phyloP scores from a whole-genome alignment of 768 basidiomycete species.

The Boletus subparvulus region DNA sequence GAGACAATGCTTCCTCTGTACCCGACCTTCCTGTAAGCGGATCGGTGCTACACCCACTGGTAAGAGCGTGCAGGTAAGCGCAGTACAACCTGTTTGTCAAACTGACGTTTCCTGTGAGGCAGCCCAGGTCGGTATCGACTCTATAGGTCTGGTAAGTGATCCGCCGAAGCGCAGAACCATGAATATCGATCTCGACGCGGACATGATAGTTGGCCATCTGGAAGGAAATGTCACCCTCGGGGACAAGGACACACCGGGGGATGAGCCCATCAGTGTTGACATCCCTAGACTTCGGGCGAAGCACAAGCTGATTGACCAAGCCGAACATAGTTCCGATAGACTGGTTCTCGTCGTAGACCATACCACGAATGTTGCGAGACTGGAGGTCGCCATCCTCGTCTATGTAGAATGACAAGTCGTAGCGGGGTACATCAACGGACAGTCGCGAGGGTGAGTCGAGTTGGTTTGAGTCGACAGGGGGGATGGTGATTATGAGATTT shows the following conservation, averaged over 20 bases:
- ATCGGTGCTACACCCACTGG: slow-evolving; percentile 42
- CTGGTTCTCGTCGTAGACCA: slow-evolving; percentile 43
- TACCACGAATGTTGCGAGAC: slow-evolving; percentile 41
- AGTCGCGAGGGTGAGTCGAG: slow-evolving; percentile 12
- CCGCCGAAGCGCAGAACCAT: not conserved
- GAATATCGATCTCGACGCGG: slow-evolving; percentile 9
- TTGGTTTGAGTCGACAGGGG: not conserved
- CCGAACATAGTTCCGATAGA: slow-evolving; percentile 47
- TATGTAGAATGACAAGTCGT: slow-evolving; percentile 41
- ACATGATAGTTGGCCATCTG: slow-evolving; percentile 15
- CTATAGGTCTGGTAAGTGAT: slow-evolving; percentile 30
- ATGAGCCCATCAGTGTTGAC: not conserved
- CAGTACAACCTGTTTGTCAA: slow-evolving; percentile 35
- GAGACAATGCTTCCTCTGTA: slow-evolving; percentile 42
- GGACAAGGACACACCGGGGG: slow-evolving; percentile 38
- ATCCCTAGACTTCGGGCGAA: slow-evolving; percentile 27
- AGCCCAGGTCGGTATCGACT: slow-evolving; percentile 31
- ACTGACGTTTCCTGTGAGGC: slow-evolving; percentile 26
- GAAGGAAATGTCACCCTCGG: slow-evolving; percentile 32
- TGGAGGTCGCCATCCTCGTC: slow-evolving; percentile 34
- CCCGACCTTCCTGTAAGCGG: slow-evolving; percentile 45
- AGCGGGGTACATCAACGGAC: slow-evolving; percentile 39
- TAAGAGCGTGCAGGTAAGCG: slow-evolving; percentile 47
- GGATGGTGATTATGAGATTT: slow-evolving; percentile 23
- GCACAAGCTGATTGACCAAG: slow-evolving; percentile 39